Evolutionary conservation across 495 filamentous ascomycete species (phyloP).

Genomic region (Umbilicaria muhlenbergii): DNA sequence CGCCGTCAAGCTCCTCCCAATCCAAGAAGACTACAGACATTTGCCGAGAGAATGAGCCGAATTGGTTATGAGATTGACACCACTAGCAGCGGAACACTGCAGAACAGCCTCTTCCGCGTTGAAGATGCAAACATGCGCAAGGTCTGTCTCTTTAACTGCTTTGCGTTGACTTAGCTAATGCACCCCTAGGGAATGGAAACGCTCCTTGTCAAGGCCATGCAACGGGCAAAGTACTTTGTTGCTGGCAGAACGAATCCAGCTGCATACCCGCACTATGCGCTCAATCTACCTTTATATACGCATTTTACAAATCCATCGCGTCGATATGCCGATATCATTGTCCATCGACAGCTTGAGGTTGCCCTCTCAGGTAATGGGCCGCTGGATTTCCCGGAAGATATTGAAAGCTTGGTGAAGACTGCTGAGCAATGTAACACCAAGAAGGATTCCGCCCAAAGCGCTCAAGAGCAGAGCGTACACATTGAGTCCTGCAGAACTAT

Average conservation of each 20-base stretch:
- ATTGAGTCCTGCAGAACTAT: slow-evolving; percentile 93
- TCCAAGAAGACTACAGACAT: slow-evolving; percentile 70
- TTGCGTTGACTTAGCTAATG: slow-evolving; percentile 5
- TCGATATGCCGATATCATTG: slow-evolving; percentile 86
- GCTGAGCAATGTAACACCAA: slow-evolving; percentile 96
- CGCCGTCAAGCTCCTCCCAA: slow-evolving; percentile 78
- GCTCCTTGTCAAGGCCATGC: slow-evolving; percentile 82
- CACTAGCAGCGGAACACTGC: slow-evolving; percentile 74
- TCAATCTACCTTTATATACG: slow-evolving; percentile 89
- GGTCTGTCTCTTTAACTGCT: slow-evolving; percentile 20
- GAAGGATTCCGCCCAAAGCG: slow-evolving; percentile 95
- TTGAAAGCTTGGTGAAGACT: slow-evolving; percentile 78
- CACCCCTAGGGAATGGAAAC: slow-evolving; percentile 74
- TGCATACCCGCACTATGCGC: slow-evolving; percentile 69
- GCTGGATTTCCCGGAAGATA: slow-evolving; percentile 76
- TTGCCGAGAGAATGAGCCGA: slow-evolving; percentile 83
- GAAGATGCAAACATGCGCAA: slow-evolving; percentile 77
- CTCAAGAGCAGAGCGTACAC: slow-evolving; percentile 96
- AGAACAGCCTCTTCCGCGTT: slow-evolving; percentile 84
- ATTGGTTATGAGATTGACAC: slow-evolving; percentile 81
- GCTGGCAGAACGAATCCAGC: slow-evolving; percentile 56
- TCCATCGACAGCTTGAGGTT: slow-evolving; percentile 87
- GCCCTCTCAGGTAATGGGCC: slow-evolving; percentile 60
- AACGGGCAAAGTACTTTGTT: slow-evolving; percentile 88
- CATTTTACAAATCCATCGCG: slow-evolving; percentile 95